These are phyloP conservation scores for Saccharomycopsis vini DNA, from an alignment of 805 yeast species.

Conservation along the genomic window DNA sequence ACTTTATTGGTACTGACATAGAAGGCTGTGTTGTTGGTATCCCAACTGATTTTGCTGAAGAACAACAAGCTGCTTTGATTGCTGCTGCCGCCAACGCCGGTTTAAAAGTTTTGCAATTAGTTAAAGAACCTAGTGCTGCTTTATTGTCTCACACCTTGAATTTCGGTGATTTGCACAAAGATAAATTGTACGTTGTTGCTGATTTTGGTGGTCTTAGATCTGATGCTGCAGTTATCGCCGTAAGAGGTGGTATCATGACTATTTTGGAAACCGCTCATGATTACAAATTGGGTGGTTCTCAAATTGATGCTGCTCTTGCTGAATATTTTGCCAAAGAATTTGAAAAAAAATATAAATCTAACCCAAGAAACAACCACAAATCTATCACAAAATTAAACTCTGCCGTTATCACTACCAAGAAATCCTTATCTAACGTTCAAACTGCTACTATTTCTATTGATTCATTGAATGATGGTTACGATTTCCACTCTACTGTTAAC, in stretches of 20 bases:
- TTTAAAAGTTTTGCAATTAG: conserved; percentile 72
- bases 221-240: conserved; percentile 89
- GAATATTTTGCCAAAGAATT: conserved; percentile 90
- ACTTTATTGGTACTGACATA: conserved; percentile 73
- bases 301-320: conserved; percentile 69
- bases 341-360: conserved; percentile 73
- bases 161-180: conserved; percentile 31
- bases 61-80: conserved; percentile 57
- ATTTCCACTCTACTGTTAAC: conserved; percentile 87
- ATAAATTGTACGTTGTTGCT: conserved; percentile 81
- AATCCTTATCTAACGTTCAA: conserved; percentile 84
- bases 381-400: conserved; percentile 82
- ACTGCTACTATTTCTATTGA: conserved; percentile 89
- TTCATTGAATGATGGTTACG: conserved; percentile 87
- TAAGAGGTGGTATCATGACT: conserved; percentile 90
- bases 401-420: conserved; percentile 77
- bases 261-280: conserved; percentile 79
- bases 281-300: conserved; percentile 77
- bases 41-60: conserved; percentile 77
- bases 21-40: conserved; percentile 83
- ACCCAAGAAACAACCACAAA: conserved; percentile 74
- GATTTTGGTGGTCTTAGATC: conserved; percentile 96
- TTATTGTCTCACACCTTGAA: conserved; percentile 63
- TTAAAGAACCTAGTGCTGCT: conserved; percentile 90
- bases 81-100: conserved; percentile 63